Percentiles rank a stretch among this genome's conserved stretches.
phyloP scores from a whole-genome alignment of 441 rosid genomes.

The Aquilaria agallochum region DNA sequence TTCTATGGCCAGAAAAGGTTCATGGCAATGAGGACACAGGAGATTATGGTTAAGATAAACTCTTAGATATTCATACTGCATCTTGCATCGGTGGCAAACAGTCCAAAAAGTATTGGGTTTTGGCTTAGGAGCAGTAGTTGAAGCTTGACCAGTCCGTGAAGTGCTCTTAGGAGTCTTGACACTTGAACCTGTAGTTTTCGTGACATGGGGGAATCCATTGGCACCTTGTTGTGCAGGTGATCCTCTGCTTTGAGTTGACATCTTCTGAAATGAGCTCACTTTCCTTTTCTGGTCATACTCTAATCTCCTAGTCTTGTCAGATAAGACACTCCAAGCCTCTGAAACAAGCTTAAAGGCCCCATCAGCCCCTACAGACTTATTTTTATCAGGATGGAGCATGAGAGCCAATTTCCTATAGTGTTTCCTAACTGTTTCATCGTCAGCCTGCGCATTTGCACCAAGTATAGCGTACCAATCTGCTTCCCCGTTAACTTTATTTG shows the following conservation, averaged over 20 bases:
- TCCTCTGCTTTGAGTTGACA: slow-evolving; percentile 30
- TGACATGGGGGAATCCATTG: slow-evolving; percentile 36
- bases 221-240: slow-evolving; percentile 21
- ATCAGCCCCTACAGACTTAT: slow-evolving; percentile 57
- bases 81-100: slow-evolving; percentile 51
- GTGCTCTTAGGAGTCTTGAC: slow-evolving; percentile 24
- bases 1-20: slow-evolving; percentile 44
- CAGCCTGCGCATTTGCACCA: slow-evolving; percentile 43
- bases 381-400: slow-evolving; percentile 64
- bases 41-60: slow-evolving; percentile 44
- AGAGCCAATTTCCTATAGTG: slow-evolving; percentile 64
- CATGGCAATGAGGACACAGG: slow-evolving; percentile 51
- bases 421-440: slow-evolving; percentile 45
- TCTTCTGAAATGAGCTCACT: slow-evolving; percentile 32
- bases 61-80: slow-evolving; percentile 57
- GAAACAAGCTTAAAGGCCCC: slow-evolving; percentile 61
- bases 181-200: slow-evolving; percentile 25
- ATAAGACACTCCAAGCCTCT: slow-evolving; percentile 67
- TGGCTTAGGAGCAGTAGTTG: slow-evolving; percentile 24
- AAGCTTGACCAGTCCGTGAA: slow-evolving; percentile 15
- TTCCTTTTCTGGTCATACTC: slow-evolving; percentile 53
- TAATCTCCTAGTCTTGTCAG: slow-evolving; percentile 45
- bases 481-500: slow-evolving; percentile 40
- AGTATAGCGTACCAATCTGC: slow-evolving; percentile 58
- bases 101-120: slow-evolving; percentile 57